Evolutionary conservation across 2,329 filamentous ascomycete genomes (phyloP).

Genomic region (Ophiostoma montium): DNA sequence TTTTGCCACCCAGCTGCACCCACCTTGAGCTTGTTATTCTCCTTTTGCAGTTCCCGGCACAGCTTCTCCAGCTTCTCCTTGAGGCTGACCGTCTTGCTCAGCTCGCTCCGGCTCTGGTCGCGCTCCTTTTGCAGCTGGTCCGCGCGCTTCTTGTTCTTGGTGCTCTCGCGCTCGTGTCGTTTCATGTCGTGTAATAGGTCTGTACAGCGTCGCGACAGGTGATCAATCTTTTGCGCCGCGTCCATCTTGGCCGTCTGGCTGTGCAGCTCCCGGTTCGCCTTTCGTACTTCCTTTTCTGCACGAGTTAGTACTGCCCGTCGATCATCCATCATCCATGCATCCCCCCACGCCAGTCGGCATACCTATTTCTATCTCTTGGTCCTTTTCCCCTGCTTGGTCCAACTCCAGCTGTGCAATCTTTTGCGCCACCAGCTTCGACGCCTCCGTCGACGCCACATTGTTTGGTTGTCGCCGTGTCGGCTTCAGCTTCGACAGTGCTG

Average conservation of each 20-base stretch:
- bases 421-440: constrained; percentile 78
- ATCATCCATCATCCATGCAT: background rate
- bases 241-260: constrained; percentile 85
- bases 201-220: constrained; percentile 78
- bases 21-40: constrained; percentile 97
- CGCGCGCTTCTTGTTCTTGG: constrained; percentile 89
- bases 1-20: background rate
- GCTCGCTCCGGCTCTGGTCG: constrained; percentile 73
- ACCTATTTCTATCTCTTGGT: constrained; percentile 94
- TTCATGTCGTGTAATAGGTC: constrained; percentile 93
- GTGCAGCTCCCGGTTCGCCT: constrained; percentile 80
- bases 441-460: constrained; percentile 69
- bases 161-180: constrained; percentile 80
- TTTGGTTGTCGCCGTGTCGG: constrained; percentile 60
- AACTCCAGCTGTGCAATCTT: constrained; percentile 93
- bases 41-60: constrained; percentile 83
- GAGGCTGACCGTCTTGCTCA: constrained; percentile 77
- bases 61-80: constrained; percentile 97
- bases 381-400: constrained; percentile 84
- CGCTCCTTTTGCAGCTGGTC: constrained; percentile 95
- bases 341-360: constrained; percentile 10
- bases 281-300: constrained; percentile 81
- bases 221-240: constrained; percentile 80
- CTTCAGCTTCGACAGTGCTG: constrained; percentile 19
- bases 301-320: background rate